Percentiles rank a stretch among this genome's conserved stretches.
These are phyloP conservation scores for Geranium rotundifolium DNA, from an alignment of 345 rosid species.

Conservation along the genomic window DNA sequence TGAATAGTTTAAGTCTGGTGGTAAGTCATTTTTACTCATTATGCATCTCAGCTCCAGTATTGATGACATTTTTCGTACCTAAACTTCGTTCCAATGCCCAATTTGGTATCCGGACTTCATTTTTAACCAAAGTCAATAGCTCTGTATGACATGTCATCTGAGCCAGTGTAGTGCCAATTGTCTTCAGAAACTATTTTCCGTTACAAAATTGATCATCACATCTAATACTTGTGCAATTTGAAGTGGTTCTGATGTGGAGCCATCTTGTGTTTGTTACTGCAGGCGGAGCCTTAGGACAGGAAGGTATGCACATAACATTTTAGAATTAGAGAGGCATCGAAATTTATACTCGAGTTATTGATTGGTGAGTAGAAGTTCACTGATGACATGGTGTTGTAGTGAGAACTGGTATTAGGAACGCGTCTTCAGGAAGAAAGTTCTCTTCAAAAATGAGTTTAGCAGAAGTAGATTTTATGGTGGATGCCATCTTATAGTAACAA, in stretches of 20 bases:
- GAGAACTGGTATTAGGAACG: conserved; percentile 8
- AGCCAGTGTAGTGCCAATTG: not conserved
- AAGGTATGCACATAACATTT: conserved; percentile 19
- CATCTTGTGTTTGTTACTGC: conserved; percentile 1
- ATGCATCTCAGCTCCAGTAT: too few relatives aligned
- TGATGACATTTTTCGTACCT: not conserved
- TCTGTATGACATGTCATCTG: too few relatives aligned
- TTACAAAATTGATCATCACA: too few relatives aligned
- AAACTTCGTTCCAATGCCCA: too few relatives aligned
- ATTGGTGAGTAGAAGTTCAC: conserved; percentile 14
- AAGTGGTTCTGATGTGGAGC: too few relatives aligned
- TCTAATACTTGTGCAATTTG: too few relatives aligned
- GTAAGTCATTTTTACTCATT: conserved; percentile 10
- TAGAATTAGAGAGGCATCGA: conserved; percentile 6
- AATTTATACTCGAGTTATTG: not conserved
- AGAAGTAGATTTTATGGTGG: too few relatives aligned
- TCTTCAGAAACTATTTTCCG: not conserved
- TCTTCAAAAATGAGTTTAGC: too few relatives aligned
- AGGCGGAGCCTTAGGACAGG: conserved; percentile 11
- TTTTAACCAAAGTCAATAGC: too few relatives aligned
- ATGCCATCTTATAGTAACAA: too few relatives aligned
- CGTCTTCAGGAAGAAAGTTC: too few relatives aligned
- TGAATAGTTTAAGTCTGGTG: conserved; percentile 27
- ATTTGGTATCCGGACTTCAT: too few relatives aligned
- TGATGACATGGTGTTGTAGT: conserved; percentile 4